Evolutionary conservation across 192 early-diverging fungal genomes (phyloP), one percentile per base, ranked within the genome.

Genomic region (Coemansia sp.): DNA sequence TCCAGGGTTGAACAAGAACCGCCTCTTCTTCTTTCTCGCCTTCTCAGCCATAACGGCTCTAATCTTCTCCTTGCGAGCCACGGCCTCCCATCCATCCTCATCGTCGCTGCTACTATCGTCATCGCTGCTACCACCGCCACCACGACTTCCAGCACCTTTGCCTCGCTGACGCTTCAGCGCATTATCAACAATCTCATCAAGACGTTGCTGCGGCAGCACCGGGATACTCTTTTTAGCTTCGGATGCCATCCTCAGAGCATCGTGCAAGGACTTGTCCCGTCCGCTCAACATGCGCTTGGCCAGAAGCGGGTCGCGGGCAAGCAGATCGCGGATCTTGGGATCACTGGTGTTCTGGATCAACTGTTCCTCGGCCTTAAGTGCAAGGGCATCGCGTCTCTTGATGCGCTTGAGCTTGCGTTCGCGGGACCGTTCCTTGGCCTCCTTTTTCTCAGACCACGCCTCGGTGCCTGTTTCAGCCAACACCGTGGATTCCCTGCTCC

Each of bases 401-500:
- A 75, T 68, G 21, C 74, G 65, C 61, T 76, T 73, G 11, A 76
- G 67, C 58, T 79, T 83, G 41, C 72, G 78, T 67, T 80, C 85
- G 41, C 58, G 70, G 6, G 62, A 67, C 19, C 68, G 68, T 32
- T 65, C 66, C 67, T 67, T 68, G 21, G 69, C 66, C 47, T 78
- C 65, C 48, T 74, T 73, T 55, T 80, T 60, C 18, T 72, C 62
- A 5, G 74, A 66, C 76, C 77, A 77, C 19, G 76, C 73, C 0
- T 78, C 71, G 40, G 59, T 32, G 32, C 32, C 32, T 2, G 32
- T 32, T 32, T 32, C 32, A 32, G 32, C 32, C 1, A 32, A 2
- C 64, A 36, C 59, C 78, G 19, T 56, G 59, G 55, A 66, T 74
- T 19, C 73, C 77, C 63, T 67, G 71, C 19, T 67, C 32, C 22